Evolutionary conservation across 1,139 yeast species (phyloP), one percentile per base, ranked within the genome.

Genomic region (Pneumocystis carinii): DNA sequence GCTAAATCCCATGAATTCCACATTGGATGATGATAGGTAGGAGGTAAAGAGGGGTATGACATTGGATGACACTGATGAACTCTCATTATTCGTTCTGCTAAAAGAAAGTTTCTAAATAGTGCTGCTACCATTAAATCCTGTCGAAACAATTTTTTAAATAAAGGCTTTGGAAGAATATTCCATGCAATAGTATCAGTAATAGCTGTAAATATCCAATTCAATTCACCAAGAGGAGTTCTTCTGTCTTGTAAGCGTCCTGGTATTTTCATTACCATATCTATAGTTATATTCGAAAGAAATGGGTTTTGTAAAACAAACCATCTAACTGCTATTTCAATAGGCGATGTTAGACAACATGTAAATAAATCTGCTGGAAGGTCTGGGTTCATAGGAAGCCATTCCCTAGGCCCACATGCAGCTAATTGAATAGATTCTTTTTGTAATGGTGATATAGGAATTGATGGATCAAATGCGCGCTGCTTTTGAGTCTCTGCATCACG

Each of bases 1-100:
- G 98, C 97, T 70, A 92, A 77, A 72, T 94, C 98, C 98, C 98
- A 92, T 0, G 97, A 86, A 67, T 90, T 95, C 99, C 99, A 92
- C 89, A 92, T 86, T 14, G 95, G 84, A 72, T 94, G 97, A 67
- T 82, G 81, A 62, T 88, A 83, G 12, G 83, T 77, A 65, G 89
- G 90, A 0, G 98, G 98, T 57, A 92, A 77, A 14, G 88, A 90
- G 0, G 99, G 99, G 68, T 89, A 95, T 42, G 96, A 88, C 3
- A 90, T 83, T 1, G 98, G 98, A 72, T 90, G 95, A 72, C 97
- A 90, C 67, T 90, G 90, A 69, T 87, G 84, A 69, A 87, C 86
- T 7, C 97, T 90, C 97, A 94, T 90, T 62, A 92, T 87, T 67
- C 97, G 80, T 71, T 88, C 90, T 0, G 98, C 98, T 57, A 92